Evolutionary conservation across 2,329 filamentous ascomycete species (phyloP), one percentile per base, ranked within the genome.

Genomic region (Cercospora beticola): DNA sequence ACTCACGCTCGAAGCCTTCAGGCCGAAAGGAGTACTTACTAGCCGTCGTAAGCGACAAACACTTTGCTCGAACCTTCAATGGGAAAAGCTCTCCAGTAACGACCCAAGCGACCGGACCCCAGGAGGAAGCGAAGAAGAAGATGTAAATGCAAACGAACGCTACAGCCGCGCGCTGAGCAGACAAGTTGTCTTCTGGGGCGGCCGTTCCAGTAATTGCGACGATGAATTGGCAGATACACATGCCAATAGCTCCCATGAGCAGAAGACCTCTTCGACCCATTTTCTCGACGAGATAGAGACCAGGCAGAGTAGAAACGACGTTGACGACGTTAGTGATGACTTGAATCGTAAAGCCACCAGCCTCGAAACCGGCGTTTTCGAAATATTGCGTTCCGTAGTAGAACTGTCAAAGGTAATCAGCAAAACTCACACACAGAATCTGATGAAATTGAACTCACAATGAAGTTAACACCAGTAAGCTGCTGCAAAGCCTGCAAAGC

Each of bases 401-500:
- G 65, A 65, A 67, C 58, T 64, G 23, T 16, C 14, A 23, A 31
- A 52, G 6, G 10, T 14, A 40, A 40, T 60, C 10, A 33, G 23
- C 43, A 36, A n/a, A 40, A 3, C 21, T 21, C 9, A 6, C 4
- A 18, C 8, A 57, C 3, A 30, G 10, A 26, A 7, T 54, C 12
- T 4, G 33, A 16, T 16, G 14, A 36, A 40, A 5, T 40, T 21
- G 49, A 31, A 63, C 65, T 52, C 40, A 67, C 62, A n/a, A 68
- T 68, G 36, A 68, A 68, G 21, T 68, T 65, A 8, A 70, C 79
- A 73, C 78, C 90, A 0, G 87, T 91, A 12, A 94, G 85, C 76
- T 94, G 92, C 77, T 95, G 92, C 9, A 94, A 86, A 80, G 90
- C 90, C 78, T 94, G 92, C 52, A 94, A 82, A 23, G 86, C 82